Evolutionary conservation across 345 rosid species (phyloP).

Genomic region (Rhodomyrtus tomentosa): DNA sequence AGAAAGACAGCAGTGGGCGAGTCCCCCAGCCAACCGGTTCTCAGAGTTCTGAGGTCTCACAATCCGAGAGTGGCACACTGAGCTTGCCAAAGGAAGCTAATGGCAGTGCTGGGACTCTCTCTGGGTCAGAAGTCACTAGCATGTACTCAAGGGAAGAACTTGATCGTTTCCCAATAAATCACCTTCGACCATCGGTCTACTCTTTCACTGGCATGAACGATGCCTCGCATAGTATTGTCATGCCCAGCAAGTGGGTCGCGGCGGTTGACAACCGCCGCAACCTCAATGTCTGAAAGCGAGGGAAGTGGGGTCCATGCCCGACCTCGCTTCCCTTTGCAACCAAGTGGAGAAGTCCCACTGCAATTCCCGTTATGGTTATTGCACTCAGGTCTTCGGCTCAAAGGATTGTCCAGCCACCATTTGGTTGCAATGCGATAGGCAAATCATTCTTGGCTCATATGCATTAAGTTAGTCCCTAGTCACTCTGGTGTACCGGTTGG

Average conservation of each 20-base stretch:
- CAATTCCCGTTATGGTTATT: background rate
- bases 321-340: slow-evolving; percentile 13
- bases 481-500: background rate
- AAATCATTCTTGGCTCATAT: slow-evolving; percentile 87
- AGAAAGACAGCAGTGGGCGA: slow-evolving; percentile 9
- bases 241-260: slow-evolving; percentile 68
- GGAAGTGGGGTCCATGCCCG: slow-evolving; percentile 13
- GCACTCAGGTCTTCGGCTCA: slow-evolving; percentile 1
- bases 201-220: slow-evolving; percentile 31
- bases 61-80: slow-evolving; percentile 53
- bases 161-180: slow-evolving; percentile 18
- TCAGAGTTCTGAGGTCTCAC: slow-evolving; percentile 69
- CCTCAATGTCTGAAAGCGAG: slow-evolving; percentile 38
- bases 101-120: slow-evolving; percentile 25
- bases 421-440: slow-evolving; percentile 58
- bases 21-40: slow-evolving; percentile 45
- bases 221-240: slow-evolving; percentile 31
- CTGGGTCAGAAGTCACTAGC: slow-evolving; percentile 77
- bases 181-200: slow-evolving; percentile 24
- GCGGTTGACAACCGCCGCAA: slow-evolving; percentile 51
- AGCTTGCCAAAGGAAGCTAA: slow-evolving; percentile 48
- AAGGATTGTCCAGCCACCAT: slow-evolving; percentile 14
- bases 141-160: slow-evolving; percentile 32
- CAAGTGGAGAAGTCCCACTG: slow-evolving; percentile 15
- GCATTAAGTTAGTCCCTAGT: slow-evolving; percentile 5